Evolutionary conservation across 768 basidiomycete genomes (phyloP).

Genomic region (Mycena kentingensis): DNA sequence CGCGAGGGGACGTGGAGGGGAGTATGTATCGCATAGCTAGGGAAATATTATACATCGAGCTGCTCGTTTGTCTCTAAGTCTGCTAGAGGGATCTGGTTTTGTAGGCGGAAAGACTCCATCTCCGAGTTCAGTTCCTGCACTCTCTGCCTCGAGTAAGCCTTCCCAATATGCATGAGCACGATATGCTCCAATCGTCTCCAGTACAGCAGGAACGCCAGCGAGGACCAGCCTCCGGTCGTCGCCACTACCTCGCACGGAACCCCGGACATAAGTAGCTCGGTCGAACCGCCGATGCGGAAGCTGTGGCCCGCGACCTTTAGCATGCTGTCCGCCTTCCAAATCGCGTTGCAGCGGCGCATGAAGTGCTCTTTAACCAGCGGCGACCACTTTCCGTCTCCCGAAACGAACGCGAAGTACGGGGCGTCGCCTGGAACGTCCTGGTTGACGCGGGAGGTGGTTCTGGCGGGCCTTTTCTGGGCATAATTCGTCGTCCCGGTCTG

Average conservation of each 20-base stretch:
- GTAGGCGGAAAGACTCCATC: conserved; percentile 6
- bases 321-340: conserved; percentile 16
- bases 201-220: conserved; percentile 36
- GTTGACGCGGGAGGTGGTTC: conserved; percentile 27
- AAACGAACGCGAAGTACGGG: conserved; percentile 18
- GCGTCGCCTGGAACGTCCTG: neutral
- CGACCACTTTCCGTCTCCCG: neutral
- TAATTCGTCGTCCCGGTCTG: conserved; percentile 13
- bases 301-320: conserved; percentile 28
- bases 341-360: conserved; percentile 14
- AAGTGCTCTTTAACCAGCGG: conserved; percentile 14
- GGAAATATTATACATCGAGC: too few species aligned
- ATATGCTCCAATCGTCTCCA: conserved; percentile 31
- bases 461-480: conserved; percentile 24
- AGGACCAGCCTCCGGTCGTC: conserved; percentile 33
- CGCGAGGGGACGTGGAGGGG: too few species aligned
- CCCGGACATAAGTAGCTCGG: conserved; percentile 30
- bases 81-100: too few species aligned
- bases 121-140: neutral
- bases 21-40: too few species aligned
- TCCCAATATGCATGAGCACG: conserved; percentile 16
- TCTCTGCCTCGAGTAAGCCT: conserved; percentile 16
- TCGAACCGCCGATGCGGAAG: conserved; percentile 38
- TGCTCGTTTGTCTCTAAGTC: too few species aligned
- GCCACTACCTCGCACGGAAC: conserved; percentile 36